Conservation (phyloP, 257 asterid species). For the Rubia yunnanensis region DNA sequence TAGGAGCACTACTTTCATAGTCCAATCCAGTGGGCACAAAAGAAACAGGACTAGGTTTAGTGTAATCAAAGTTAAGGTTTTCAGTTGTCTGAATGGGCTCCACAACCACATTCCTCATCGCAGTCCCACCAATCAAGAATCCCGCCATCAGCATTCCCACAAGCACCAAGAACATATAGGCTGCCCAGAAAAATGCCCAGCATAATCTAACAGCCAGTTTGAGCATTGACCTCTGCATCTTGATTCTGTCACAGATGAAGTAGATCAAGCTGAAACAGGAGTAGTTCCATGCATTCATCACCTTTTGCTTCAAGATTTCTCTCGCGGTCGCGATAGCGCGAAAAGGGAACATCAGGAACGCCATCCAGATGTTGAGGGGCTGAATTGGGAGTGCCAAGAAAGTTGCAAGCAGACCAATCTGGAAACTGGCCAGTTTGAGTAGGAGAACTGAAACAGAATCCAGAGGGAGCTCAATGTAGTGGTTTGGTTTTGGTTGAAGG, state of each 20-base stretch:
- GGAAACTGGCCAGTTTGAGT: slow-evolving; percentile 32
- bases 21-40: slow-evolving; percentile 27
- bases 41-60: slow-evolving; percentile 46
- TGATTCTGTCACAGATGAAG: slow-evolving; percentile 18
- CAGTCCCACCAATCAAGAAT: slow-evolving; percentile 27
- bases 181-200: slow-evolving; percentile 34
- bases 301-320: slow-evolving; percentile 24
- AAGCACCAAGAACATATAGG: slow-evolving; percentile 36
- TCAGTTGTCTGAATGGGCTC: slow-evolving; percentile 40
- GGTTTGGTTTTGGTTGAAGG: slow-evolving; percentile 9
- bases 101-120: slow-evolving; percentile 30
- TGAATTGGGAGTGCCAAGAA: slow-evolving; percentile 34
- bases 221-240: slow-evolving; percentile 22
- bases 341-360: slow-evolving; percentile 35
- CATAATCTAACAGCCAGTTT: slow-evolving; percentile 26
- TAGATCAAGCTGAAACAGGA: slow-evolving; percentile 17
- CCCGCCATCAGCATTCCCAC: slow-evolving; percentile 32
- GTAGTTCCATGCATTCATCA: slow-evolving; percentile 17
- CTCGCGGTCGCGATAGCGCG: slow-evolving; percentile 20
- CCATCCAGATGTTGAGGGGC: slow-evolving; percentile 22
- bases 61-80: slow-evolving; percentile 48
- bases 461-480: slow-evolving; percentile 18
- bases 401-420: slow-evolving; percentile 27
- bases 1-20: neutral
- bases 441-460: slow-evolving; percentile 22